These are phyloP conservation scores for Talaromyces islandicus DNA, from an alignment of 2,329 filamentous ascomycete genomes.

Conservation along the genomic window DNA sequence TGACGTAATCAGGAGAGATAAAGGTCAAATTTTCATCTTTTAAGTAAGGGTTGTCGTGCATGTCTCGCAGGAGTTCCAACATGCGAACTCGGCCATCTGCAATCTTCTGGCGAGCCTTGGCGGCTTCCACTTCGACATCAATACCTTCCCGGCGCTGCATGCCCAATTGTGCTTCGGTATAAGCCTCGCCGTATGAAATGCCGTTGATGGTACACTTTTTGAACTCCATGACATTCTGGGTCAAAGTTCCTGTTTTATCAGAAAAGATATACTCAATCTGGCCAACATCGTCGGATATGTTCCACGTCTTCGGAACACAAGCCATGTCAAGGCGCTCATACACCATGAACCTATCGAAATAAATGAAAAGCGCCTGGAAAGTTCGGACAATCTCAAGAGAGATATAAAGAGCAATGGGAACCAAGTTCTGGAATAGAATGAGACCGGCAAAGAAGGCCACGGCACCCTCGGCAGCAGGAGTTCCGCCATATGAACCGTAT, in stretches of 20 bases:
- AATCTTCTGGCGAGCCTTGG: slow-evolving; percentile 69
- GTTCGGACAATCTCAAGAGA: slow-evolving; percentile 93
- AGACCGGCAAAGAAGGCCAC: slow-evolving; percentile 95
- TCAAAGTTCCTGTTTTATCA: slow-evolving; percentile 85
- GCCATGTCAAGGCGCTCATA: slow-evolving; percentile 91
- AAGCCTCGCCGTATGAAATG: slow-evolving; percentile 93
- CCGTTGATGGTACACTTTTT: slow-evolving; percentile 97
- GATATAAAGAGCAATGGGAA: slow-evolving; percentile 96
- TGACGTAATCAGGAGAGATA: slow-evolving; percentile 80
- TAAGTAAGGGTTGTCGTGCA: slow-evolving; percentile 86
- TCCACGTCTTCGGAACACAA: slow-evolving; percentile 97
- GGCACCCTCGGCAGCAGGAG: slow-evolving; percentile 73
- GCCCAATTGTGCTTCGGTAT: slow-evolving; percentile 92
- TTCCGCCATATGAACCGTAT: slow-evolving; percentile 72
- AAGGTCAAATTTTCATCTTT: slow-evolving; percentile 88
- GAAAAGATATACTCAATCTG: slow-evolving; percentile 99
- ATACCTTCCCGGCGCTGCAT: slow-evolving; percentile 90
- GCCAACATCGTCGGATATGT: slow-evolving; percentile 94
- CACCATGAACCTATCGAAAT: slow-evolving; percentile 94
- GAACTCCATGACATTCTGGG: slow-evolving; percentile 97
- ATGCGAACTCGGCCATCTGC: slow-evolving; percentile 69
- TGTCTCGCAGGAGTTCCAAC: slow-evolving; percentile 62
- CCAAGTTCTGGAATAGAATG: slow-evolving; percentile 96
- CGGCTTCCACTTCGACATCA: slow-evolving; percentile 74
- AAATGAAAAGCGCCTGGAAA: slow-evolving; percentile 92